These are phyloP conservation scores for Chaetomidium leptoderma DNA, from an alignment of 495 filamentous ascomycete genomes.

Conservation along the genomic window DNA sequence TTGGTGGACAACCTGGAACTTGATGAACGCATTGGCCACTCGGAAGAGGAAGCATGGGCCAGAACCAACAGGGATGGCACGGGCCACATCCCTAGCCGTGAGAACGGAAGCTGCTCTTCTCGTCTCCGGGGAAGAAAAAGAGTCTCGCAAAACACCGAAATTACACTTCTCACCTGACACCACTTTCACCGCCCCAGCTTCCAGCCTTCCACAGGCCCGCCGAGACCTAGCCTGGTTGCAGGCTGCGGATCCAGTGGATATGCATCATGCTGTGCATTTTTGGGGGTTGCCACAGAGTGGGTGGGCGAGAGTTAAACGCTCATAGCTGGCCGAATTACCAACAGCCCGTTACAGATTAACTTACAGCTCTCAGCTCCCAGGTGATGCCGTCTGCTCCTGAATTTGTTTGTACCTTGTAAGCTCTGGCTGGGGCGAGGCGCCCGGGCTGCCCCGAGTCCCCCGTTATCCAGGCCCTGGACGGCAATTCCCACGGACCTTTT, in stretches of 20 bases:
- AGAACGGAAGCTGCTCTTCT: not conserved
- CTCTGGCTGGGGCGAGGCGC: constrained; percentile 3
- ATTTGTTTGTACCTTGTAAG: too few species aligned
- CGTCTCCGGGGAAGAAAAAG: not conserved
- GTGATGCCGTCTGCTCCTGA: not conserved
- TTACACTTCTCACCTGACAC: constrained; percentile 7
- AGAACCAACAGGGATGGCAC: constrained; percentile 4
- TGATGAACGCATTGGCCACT: constrained; percentile 9
- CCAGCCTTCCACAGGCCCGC: not conserved
- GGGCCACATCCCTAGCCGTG: not conserved
- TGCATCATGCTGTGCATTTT: too few species aligned
- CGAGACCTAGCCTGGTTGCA: not conserved
- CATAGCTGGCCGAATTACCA: too few species aligned
- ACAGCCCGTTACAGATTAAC: too few species aligned
- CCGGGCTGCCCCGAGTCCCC: not conserved
- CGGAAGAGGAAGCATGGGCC: not conserved
- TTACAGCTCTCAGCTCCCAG: not conserved
- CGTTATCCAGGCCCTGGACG: not conserved
- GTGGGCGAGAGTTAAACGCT: too few species aligned
- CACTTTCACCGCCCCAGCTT: not conserved
- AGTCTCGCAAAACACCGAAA: constrained; percentile 9
- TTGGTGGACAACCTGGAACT: not conserved
- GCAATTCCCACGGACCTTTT: constrained; percentile 12
- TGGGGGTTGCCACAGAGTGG: too few species aligned
- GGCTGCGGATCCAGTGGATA: not conserved